Conservation (phyloP, 208 protist species). For the Crithidia bombi region DNA sequence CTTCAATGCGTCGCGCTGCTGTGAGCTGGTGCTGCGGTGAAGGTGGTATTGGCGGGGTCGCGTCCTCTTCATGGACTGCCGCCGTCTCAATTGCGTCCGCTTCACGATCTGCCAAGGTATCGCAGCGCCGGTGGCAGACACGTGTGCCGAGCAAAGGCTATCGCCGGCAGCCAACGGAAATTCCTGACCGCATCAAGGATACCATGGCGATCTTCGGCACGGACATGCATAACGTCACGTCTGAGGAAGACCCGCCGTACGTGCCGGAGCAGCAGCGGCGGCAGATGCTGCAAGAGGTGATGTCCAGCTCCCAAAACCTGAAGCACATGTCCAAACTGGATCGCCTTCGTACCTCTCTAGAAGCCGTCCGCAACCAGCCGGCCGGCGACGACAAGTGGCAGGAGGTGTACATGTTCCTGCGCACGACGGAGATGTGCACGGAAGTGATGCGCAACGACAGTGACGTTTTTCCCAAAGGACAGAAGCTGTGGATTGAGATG, state of each 20-base stretch:
- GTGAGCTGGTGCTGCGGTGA: neutral
- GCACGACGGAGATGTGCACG: slow-evolving; percentile 87
- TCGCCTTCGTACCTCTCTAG: slow-evolving; percentile 69
- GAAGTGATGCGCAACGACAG: slow-evolving; percentile 57
- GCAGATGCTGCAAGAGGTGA: slow-evolving; percentile 65
- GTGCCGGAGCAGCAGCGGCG: slow-evolving; percentile 79
- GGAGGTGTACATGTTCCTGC: slow-evolving; percentile 88
- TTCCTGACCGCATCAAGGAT: slow-evolving; percentile 87
- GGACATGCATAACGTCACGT: slow-evolving; percentile 43
- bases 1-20: slow-evolving; percentile 11
- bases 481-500: slow-evolving; percentile 89
- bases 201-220: slow-evolving; percentile 66
- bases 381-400: slow-evolving; percentile 65
- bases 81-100: neutral
- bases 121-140: slow-evolving; percentile 30
- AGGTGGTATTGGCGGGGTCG: too few relatives aligned
- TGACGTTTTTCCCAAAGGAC: slow-evolving; percentile 80
- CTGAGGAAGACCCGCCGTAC: slow-evolving; percentile 71
- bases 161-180: slow-evolving; percentile 53
- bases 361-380: slow-evolving; percentile 63
- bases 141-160: slow-evolving; percentile 84
- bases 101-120: neutral
- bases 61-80: neutral
- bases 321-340: slow-evolving; percentile 78
- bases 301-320: slow-evolving; percentile 63